These are phyloP conservation scores for Rhizopus sp. DNA, from an alignment of 371 early-diverging fungal genomes.

Conservation along the genomic window DNA sequence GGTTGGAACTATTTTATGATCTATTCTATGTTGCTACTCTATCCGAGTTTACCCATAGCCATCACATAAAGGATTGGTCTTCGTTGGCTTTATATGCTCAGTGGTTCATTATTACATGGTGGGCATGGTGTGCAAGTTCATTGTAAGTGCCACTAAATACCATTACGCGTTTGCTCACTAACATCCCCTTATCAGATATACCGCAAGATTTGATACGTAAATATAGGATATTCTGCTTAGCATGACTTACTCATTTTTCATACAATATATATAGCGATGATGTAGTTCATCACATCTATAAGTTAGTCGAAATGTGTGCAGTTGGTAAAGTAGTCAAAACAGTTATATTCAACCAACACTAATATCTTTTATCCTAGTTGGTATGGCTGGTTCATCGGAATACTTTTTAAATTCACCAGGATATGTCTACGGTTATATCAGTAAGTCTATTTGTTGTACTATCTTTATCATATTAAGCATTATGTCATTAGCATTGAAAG, in stretches of 20 bases:
- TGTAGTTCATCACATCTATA: slow-evolving; percentile 54
- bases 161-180: not conserved
- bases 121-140: slow-evolving; percentile 57
- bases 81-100: slow-evolving; percentile 54
- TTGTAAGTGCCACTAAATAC: slow-evolving; percentile 31
- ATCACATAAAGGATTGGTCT: slow-evolving; percentile 57
- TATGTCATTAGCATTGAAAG: slow-evolving; percentile 39
- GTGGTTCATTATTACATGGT: slow-evolving; percentile 66
- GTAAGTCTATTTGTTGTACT: slow-evolving; percentile 20
- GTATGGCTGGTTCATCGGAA: slow-evolving; percentile 51
- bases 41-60: slow-evolving; percentile 60
- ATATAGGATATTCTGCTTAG: slow-evolving; percentile 16
- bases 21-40: slow-evolving; percentile 60
- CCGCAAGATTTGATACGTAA: slow-evolving; percentile 63
- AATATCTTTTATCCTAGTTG: slow-evolving; percentile 27
- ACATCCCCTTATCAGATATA: slow-evolving; percentile 35
- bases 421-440: slow-evolving; percentile 55
- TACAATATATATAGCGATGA: slow-evolving; percentile 37
- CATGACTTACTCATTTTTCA: not conserved
- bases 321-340: slow-evolving; percentile 36
- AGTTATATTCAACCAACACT: not conserved
- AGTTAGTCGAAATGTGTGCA: slow-evolving; percentile 54
- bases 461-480: not conserved
- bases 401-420: slow-evolving; percentile 49
- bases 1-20: slow-evolving; percentile 63